A percentile compares a stretch with the other conserved stretches of the same genome.
Conservation (phyloP, 176 grass and related monocot species). For the Triticum aestivum region DNA sequence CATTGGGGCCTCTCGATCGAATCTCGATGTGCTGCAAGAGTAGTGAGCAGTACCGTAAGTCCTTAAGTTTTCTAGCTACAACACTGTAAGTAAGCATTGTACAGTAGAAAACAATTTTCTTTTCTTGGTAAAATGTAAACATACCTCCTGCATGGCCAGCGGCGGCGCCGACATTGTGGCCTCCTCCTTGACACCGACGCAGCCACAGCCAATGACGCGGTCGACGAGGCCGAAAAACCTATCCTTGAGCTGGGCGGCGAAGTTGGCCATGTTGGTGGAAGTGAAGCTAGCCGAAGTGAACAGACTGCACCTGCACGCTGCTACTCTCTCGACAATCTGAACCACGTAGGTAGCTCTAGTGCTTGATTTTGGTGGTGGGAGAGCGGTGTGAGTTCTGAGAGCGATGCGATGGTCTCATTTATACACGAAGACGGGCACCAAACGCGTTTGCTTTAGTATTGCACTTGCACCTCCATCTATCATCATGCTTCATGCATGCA, state of each 20-base stretch:
- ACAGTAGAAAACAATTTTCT: too few relatives aligned
- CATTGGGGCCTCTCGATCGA: conserved; percentile 18
- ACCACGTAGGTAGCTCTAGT: neutral
- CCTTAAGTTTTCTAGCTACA: neutral
- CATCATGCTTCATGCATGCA: neutral
- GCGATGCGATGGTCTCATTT: neutral
- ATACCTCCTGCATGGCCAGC: too few relatives aligned
- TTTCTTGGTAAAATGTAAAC: too few relatives aligned
- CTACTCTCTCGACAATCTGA: neutral
- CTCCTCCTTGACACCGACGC: too few relatives aligned
- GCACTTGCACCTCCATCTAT: neutral
- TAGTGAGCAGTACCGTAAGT: neutral
- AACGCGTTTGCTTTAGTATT: neutral
- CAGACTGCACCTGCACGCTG: neutral
- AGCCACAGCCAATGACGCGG: too few relatives aligned
- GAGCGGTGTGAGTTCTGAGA: neutral
- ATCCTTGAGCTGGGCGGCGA: too few relatives aligned
- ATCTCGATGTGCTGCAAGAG: conserved; percentile 26
- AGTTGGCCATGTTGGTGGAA: too few relatives aligned
- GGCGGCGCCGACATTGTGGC: too few relatives aligned
- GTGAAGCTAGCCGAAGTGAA: neutral
- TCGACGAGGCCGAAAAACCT: too few relatives aligned
- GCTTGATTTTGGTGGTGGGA: neutral
- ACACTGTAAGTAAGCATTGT: too few relatives aligned
- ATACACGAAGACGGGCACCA: neutral